Base-by-base conservation (phyloP, 2,329 filamentous ascomycete species). In the Aspergillus sp. region DNA sequence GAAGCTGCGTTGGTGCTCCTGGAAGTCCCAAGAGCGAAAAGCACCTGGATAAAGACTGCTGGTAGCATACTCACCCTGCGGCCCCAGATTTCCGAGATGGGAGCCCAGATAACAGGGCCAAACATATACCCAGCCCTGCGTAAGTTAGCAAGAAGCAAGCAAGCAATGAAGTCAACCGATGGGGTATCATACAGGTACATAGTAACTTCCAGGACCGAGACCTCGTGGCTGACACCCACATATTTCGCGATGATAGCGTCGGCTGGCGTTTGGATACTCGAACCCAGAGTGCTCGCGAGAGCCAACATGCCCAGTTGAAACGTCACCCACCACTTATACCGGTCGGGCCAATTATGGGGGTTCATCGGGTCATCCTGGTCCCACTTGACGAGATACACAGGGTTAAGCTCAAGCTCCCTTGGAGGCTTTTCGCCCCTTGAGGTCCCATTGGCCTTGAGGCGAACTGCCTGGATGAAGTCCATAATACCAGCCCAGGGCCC, bases 1-100 rank as follows among this genome's bases (percentile, higher is more conserved):
- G 86, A 86, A 65, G 88, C 85, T 2, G 89, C 75, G 62, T 89
- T 84, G 65, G 88, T 86, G 1, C 84, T 80, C 0, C 82, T 80
- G 0, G 85, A 87, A 0, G 80, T 85, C 2, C 74, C 87, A 61
- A 89, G 88, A 5, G 80, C 83, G 70, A 90, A 89, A 56, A 84
- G 81, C 0, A 80, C 81, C 51, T 54, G 0, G 86, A 86, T 17
- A 86, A 85, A 4, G 73, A 75, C 33, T 86, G 71, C 5, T 87
- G 83, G 3, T 83, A 81, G 0, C 75, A 45, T 34, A 80, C 79
- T 3, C 83, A 76, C 2, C 45, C 51, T 19, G 3, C 55, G 45
- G 11, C 84, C 85, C 61, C 80, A 86, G 3, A 87, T 76, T 67
- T 89, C 86, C 41, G 80, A 84, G 20, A 89, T 67, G 2, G 86